Percentiles rank a stretch among this genome's conserved stretches.
phyloP scores from a whole-genome alignment of 164 flowering plant species.

The Magnolia officinalis region DNA sequence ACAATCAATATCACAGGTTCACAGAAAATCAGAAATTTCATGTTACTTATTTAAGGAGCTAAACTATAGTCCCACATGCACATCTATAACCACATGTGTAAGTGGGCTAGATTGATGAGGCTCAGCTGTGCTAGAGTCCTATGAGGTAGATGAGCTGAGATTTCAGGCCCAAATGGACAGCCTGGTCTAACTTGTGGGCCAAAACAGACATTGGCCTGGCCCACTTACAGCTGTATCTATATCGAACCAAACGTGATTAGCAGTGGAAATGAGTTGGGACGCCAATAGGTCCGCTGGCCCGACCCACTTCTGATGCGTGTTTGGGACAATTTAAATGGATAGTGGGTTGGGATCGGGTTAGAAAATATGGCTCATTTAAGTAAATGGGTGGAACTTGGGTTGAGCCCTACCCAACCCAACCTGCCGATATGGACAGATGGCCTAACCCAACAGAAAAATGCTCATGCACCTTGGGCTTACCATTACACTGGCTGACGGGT shows the following conservation, averaged over 20 bases:
- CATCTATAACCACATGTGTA: background rate
- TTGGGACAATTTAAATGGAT: no score
- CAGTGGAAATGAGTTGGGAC: no score
- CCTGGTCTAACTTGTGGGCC: no score
- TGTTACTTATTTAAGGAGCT: background rate
- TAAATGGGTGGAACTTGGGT: no score
- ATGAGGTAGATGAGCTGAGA: background rate
- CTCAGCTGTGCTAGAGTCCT: background rate
- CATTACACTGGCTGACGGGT: conserved; percentile 50
- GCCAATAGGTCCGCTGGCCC: background rate
- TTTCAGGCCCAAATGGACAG: background rate
- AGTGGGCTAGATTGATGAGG: no score
- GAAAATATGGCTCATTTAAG: no score
- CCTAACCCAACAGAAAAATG: background rate
- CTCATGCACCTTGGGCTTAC: conserved; percentile 23
- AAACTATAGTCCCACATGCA: background rate
- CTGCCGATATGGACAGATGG: no score
- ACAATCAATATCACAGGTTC: background rate
- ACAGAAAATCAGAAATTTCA: background rate
- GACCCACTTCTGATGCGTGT: background rate
- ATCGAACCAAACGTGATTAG: no score
- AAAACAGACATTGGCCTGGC: no score
- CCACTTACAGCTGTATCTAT: no score
- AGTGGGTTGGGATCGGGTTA: no score
- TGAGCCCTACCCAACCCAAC: background rate